Evolutionary conservation across 352 stramenopile species (phyloP).

Genomic region (Peronospora destructor): DNA sequence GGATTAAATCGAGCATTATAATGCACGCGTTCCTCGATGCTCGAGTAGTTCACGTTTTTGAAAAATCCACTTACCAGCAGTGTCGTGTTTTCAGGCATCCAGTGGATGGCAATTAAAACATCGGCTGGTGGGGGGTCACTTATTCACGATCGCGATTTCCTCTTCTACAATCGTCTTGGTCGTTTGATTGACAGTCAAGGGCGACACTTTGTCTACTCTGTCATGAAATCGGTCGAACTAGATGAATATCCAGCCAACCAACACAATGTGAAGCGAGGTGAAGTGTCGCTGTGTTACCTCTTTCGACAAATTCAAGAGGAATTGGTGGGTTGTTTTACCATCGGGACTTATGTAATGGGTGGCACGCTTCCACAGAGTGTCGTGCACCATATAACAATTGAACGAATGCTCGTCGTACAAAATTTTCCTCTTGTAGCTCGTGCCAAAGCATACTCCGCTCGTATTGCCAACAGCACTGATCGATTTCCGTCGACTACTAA

Average conservation of each 20-base stretch:
- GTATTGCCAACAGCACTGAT: constrained; percentile 34
- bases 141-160: constrained; percentile 48
- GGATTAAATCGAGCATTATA: constrained; percentile 36
- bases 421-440: constrained; percentile 41
- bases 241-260: constrained; percentile 41
- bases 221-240: constrained; percentile 55
- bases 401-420: constrained; percentile 34
- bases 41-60: constrained; percentile 51
- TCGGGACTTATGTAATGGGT: constrained; percentile 39
- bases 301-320: constrained; percentile 44
- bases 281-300: constrained; percentile 55
- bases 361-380: constrained; percentile 34
- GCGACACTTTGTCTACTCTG: constrained; percentile 54
- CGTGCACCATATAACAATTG: constrained; percentile 38
- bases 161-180: constrained; percentile 53
- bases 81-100: constrained; percentile 56
- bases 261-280: constrained; percentile 32
- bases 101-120: constrained; percentile 58
- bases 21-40: constrained; percentile 49
- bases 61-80: constrained; percentile 35
- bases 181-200: constrained; percentile 49
- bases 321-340: constrained; percentile 52
- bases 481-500: constrained; percentile 25
- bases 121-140: constrained; percentile 22
- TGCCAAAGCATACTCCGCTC: constrained; percentile 47